Evolutionary conservation across 495 filamentous ascomycete species (phyloP).

Genomic region (Tetracladium marchalianum): DNA sequence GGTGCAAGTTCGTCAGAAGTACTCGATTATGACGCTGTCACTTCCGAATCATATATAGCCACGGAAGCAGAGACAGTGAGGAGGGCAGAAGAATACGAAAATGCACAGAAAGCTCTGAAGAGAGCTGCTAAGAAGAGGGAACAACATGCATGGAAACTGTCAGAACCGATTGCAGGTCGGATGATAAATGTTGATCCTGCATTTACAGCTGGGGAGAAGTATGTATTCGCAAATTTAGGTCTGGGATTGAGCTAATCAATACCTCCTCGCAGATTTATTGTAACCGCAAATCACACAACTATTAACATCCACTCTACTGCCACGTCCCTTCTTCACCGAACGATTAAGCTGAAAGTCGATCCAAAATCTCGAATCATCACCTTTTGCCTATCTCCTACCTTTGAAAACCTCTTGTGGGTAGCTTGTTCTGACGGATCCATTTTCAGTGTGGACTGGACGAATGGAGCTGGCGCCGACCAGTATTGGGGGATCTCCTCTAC

Average conservation of each 20-base stretch:
- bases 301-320: slow-evolving; percentile 74
- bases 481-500: slow-evolving; percentile 28
- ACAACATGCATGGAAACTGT: slow-evolving; percentile 41
- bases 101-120: slow-evolving; percentile 1
- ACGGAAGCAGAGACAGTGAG: slow-evolving; percentile 9
- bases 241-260: slow-evolving; percentile 23
- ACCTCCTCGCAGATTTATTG: slow-evolving; percentile 49
- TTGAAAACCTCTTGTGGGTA: slow-evolving; percentile 55
- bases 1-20: slow-evolving; percentile 7
- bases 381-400: slow-evolving; percentile 47
- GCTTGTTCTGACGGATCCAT: slow-evolving; percentile 55
- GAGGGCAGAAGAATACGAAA: slow-evolving; percentile 7
- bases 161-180: slow-evolving; percentile 53
- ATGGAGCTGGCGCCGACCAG: slow-evolving; percentile 36
- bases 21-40: slow-evolving; percentile 10
- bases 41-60: not conserved
- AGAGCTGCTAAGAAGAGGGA: slow-evolving; percentile 5
- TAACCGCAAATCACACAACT: slow-evolving; percentile 48
- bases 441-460: slow-evolving; percentile 68
- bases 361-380: slow-evolving; percentile 34
- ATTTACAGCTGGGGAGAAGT: slow-evolving; percentile 76
- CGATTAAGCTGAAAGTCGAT: slow-evolving; percentile 33
- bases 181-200: slow-evolving; percentile 68
- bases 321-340: slow-evolving; percentile 68
- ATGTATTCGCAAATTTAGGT: slow-evolving; percentile 20